Conservation (phyloP, 768 basidiomycete species). For the Sarcomyxa edulis region DNA sequence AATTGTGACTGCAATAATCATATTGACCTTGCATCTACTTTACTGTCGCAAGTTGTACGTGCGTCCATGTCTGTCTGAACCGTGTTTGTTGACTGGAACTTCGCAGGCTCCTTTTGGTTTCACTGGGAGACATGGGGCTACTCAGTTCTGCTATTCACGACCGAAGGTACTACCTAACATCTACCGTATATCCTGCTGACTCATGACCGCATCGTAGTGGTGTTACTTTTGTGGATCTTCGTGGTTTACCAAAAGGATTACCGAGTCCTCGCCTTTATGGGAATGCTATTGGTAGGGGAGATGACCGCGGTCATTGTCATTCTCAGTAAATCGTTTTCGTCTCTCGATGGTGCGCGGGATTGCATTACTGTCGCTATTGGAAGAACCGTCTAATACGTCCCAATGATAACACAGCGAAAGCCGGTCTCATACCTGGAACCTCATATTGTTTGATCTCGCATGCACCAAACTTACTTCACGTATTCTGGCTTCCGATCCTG, state of each 20-base stretch:
- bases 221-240: neutral
- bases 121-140: neutral
- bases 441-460: neutral
- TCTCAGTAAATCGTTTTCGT: neutral
- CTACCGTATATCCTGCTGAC: neutral
- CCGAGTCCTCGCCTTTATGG: neutral
- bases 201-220: neutral
- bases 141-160: neutral
- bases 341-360: too few species aligned
- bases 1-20: constrained; percentile 4
- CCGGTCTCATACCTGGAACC: too few species aligned
- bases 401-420: too few species aligned
- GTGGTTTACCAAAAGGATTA: neutral
- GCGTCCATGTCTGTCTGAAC: neutral
- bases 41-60: constrained; percentile 3
- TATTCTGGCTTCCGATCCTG: neutral
- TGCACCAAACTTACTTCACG: neutral
- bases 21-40: constrained; percentile 2
- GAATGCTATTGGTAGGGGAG: neutral
- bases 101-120: constrained; percentile 2
- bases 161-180: neutral
- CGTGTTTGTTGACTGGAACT: constrained; percentile 4
- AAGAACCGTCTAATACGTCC: too few species aligned
- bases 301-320: neutral
- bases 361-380: too few species aligned